These are phyloP conservation scores for Rhizomucor pusillus DNA, from an alignment of 371 early-diverging fungal species.

Conservation along the genomic window DNA sequence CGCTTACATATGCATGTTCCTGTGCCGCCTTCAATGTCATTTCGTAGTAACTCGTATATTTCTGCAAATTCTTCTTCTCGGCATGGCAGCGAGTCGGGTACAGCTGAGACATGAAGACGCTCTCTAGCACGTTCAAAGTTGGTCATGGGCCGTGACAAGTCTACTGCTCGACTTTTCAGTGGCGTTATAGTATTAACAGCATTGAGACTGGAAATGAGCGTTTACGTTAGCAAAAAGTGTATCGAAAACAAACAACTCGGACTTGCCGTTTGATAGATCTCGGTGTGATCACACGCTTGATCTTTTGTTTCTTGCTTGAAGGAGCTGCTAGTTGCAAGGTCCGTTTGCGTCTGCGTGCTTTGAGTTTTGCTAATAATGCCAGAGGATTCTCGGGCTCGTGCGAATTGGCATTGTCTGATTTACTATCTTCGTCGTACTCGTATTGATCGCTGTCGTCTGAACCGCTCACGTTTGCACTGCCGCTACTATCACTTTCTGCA, in stretches of 20 bases:
- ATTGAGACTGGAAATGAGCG: constrained; percentile 6
- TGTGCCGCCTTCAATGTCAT: constrained; percentile 72
- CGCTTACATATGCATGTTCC: constrained; percentile 82
- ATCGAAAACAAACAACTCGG: not conserved
- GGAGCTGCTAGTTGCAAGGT: not conserved
- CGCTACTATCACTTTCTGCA: not conserved
- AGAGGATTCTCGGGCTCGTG: not conserved
- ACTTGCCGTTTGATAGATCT: constrained; percentile 10
- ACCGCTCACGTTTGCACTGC: not conserved
- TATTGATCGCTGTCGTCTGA: not conserved
- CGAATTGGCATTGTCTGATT: not conserved
- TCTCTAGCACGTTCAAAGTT: constrained; percentile 70
- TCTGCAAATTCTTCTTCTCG: constrained; percentile 87
- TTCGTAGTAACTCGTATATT: constrained; percentile 68
- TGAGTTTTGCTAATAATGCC: not conserved
- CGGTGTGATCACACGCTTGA: constrained; percentile 3
- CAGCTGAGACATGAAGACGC: constrained; percentile 83
- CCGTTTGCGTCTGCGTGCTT: not conserved
- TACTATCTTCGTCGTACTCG: constrained; percentile 1
- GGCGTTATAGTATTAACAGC: constrained; percentile 6
- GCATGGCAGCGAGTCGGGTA: constrained; percentile 88
- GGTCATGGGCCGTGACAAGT: constrained; percentile 15
- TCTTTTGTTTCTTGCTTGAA: constrained; percentile 1
- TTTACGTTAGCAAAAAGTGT: too few relatives aligned
- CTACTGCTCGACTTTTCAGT: constrained; percentile 13